Evolutionary conservation across 352 stramenopile species (phyloP).

Genomic region (Plasmopara muralis): DNA sequence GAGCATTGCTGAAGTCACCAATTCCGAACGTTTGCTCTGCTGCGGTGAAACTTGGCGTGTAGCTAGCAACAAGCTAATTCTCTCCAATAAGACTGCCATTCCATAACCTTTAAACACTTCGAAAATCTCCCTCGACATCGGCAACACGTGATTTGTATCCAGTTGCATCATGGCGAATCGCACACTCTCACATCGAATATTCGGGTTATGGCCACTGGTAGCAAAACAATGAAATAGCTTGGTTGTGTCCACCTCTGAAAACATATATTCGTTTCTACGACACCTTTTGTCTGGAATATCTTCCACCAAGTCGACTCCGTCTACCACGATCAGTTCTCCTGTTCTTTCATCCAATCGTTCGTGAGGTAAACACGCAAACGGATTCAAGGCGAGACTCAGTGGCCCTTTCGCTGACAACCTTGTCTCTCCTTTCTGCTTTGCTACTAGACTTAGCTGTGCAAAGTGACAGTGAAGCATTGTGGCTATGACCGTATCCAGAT

Average conservation of each 20-base stretch:
- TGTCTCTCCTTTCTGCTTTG: slow-evolving; percentile 15
- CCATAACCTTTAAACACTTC: slow-evolving; percentile 81
- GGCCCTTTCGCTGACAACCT: slow-evolving; percentile 25
- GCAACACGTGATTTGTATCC: slow-evolving; percentile 38
- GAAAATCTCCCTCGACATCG: slow-evolving; percentile 57
- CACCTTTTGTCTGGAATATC: slow-evolving; percentile 20
- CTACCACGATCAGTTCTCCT: slow-evolving; percentile 43
- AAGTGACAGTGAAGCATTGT: slow-evolving; percentile 61
- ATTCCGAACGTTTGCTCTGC: slow-evolving; percentile 10
- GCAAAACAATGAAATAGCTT: slow-evolving; percentile 32
- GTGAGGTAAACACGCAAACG: slow-evolving; percentile 50
- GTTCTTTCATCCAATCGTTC: slow-evolving; percentile 54
- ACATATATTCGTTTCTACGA: slow-evolving; percentile 32
- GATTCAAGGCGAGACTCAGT: slow-evolving; percentile 44
- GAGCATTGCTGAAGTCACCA: slow-evolving; percentile 37
- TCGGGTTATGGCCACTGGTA: background rate
- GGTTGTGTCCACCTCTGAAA: background rate
- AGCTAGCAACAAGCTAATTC: slow-evolving; percentile 48
- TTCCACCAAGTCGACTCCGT: slow-evolving; percentile 23
- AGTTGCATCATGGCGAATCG: slow-evolving; percentile 30
- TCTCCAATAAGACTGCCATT: slow-evolving; percentile 66
- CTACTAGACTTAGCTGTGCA: slow-evolving; percentile 24
- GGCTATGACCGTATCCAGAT: slow-evolving; percentile 50
- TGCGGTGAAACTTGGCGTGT: slow-evolving; percentile 25
- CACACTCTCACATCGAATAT: slow-evolving; percentile 1